A percentile compares a stretch with the other conserved stretches of the same genome.
phyloP scores from a whole-genome alignment of 495 filamentous ascomycete genomes.

The Corynascus novoguineensis region DNA sequence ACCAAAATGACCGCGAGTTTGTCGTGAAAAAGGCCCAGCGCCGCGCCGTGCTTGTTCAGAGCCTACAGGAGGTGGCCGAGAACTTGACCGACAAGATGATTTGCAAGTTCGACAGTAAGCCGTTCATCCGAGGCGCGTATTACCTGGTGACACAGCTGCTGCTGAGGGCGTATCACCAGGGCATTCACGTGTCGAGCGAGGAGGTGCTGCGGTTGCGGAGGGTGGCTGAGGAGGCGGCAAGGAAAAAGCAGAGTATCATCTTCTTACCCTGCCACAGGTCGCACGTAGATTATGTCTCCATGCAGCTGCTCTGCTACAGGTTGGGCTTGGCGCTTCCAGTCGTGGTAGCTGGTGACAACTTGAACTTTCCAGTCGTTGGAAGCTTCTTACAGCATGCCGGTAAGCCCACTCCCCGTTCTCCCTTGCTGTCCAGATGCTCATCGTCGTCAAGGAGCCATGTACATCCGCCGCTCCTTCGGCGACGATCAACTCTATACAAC shows the following conservation, averaged over 20 bases:
- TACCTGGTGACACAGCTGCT: constrained; percentile 83
- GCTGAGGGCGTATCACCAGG: constrained; percentile 91
- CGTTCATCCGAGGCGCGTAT: constrained; percentile 87
- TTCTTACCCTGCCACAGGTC: constrained; percentile 93
- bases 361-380: constrained; percentile 89
- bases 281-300: constrained; percentile 90
- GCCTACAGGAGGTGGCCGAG: constrained; percentile 68
- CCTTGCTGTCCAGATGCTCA: not conserved
- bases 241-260: constrained; percentile 89
- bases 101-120: constrained; percentile 95
- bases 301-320: constrained; percentile 92
- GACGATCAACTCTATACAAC: constrained; percentile 86
- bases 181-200: constrained; percentile 93
- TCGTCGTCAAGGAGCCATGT: constrained; percentile 69
- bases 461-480: constrained; percentile 86
- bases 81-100: constrained; percentile 91
- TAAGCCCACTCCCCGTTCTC: constrained; percentile 27
- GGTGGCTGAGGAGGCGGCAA: constrained; percentile 73
- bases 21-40: constrained; percentile 57
- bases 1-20: constrained; percentile 48
- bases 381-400: constrained; percentile 88
- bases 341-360: constrained; percentile 92
- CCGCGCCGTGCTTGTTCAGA: constrained; percentile 49
- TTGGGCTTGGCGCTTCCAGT: constrained; percentile 82
- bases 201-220: constrained; percentile 77